These are phyloP conservation scores for Fusarium setosum DNA, from an alignment of 2,329 filamentous ascomycete genomes.

Conservation along the genomic window DNA sequence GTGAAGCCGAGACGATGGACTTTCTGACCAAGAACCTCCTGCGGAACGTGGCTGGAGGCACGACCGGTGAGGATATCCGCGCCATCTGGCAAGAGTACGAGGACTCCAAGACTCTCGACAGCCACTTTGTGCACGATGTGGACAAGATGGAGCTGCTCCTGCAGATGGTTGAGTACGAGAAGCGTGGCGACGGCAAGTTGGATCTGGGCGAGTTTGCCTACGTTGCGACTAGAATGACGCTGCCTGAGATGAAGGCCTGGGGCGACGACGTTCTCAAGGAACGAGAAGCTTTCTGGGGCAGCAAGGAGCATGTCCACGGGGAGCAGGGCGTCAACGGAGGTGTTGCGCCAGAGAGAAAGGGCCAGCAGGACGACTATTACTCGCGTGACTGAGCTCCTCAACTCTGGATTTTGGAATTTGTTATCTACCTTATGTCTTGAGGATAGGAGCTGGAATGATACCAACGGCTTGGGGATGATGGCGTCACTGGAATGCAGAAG, in stretches of 20 bases:
- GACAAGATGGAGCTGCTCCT: conserved; percentile 96
- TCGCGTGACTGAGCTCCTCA: conserved; percentile 33
- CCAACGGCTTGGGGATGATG: conserved; percentile 17
- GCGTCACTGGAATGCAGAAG: conserved; percentile 15
- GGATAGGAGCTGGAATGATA: conserved; percentile 22
- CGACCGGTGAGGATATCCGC: conserved; percentile 76
- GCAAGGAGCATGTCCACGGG: conserved; percentile 59
- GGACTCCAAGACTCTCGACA: conserved; percentile 84
- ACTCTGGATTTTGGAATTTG: background rate
- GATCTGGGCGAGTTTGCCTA: conserved; percentile 90
- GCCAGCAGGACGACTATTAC: conserved; percentile 65
- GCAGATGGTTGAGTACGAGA: conserved; percentile 98
- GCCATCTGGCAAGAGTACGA: conserved; percentile 96
- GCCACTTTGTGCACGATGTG: conserved; percentile 92
- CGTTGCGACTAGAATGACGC: conserved; percentile 77
- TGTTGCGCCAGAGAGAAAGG: conserved; percentile 49
- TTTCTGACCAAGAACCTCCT: conserved; percentile 82
- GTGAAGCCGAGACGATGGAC: conserved; percentile 92
- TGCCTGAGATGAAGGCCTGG: conserved; percentile 86
- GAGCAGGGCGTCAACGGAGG: conserved; percentile 54
- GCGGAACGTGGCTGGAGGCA: conserved; percentile 78
- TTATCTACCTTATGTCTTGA: background rate
- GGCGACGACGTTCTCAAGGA: conserved; percentile 80
- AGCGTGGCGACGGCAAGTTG: conserved; percentile 69
- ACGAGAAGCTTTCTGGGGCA: conserved; percentile 77